Base-by-base conservation (phyloP, 2,329 filamentous ascomycete species). In the Trichoderma hamatum region DNA sequence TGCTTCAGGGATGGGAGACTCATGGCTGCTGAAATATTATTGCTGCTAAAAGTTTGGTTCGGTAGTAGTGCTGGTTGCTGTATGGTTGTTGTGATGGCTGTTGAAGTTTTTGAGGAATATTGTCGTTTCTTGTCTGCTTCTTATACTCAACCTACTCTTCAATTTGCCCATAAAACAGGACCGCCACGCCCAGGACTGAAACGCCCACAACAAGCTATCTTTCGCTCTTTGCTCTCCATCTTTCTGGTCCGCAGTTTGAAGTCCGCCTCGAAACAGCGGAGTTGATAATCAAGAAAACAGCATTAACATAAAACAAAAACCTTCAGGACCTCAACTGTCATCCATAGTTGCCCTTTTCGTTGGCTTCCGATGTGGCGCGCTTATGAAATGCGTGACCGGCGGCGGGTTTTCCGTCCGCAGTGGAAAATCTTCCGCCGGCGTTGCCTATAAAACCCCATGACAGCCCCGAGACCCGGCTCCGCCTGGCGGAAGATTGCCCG, bases 401-500 rank as follows among this genome's bases (percentile, higher is more conserved):
- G 52, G 55, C 54, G 28, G 54, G 54, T 28, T 19, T 5, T 56
- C 54, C 54, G 36, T 26, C 56, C 54, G 64, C 64, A 24, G 54
- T 32, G 64, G 64, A 55, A 67, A 67, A 51, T 28, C 59, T 36
- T 39, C 64, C 63, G 34, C 63, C 63, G 24, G 51, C 26, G 39
- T 49, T 36, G 10, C 63, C 52, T 34, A 56, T 66, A n/a, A 58
- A 46, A n/a, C 5, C 19, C 51, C 51, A 36, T 56, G 1, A 0
- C 9, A 46, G 19, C 26, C 28, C 64, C 54, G 64, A 16, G 21
- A 10, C 28, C 16, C 39, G 64, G 64, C 64, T 67, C 64, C 64
- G 49, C 64, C 28, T 46, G 54, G 52, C 64, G 64, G 64, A 46
- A 67, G 54, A 55, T 51, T 59, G 49, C 54, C 64, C 64, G 64